Evolutionary conservation across 2,329 filamentous ascomycete species (phyloP).

Genomic region (Colletotrichum filicis): DNA sequence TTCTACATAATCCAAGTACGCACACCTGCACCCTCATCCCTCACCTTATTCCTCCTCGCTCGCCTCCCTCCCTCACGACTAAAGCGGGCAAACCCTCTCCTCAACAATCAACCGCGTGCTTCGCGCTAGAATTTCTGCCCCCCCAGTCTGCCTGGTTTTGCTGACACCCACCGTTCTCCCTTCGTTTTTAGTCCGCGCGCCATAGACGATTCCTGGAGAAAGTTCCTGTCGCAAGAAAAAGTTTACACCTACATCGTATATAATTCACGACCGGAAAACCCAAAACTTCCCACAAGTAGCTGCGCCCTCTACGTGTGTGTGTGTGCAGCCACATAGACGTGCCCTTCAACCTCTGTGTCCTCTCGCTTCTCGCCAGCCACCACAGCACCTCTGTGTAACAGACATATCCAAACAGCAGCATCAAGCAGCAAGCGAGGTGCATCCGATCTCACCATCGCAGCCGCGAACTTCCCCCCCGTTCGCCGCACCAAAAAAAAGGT

Average conservation of each 20-base stretch:
- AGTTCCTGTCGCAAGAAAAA: conserved; percentile 28
- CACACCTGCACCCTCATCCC: conserved; percentile 4
- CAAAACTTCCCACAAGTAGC: conserved; percentile 3
- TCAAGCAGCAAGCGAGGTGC: background rate
- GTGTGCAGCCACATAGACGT: background rate
- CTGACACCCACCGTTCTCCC: conserved; percentile 27
- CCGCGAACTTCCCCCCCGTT: background rate
- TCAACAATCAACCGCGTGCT: conserved; percentile 5
- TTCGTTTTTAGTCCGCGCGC: conserved; percentile 29
- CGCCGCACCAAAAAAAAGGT: background rate
- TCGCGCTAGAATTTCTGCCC: conserved; percentile 10
- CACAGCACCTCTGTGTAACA: background rate
- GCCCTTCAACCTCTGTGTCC: background rate
- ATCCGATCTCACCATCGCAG: background rate
- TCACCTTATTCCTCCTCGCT: conserved; percentile 15
- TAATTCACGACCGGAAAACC: conserved; percentile 26
- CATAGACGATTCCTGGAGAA: conserved; percentile 35
- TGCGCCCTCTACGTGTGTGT: background rate
- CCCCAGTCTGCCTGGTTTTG: conserved; percentile 24
- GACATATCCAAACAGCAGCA: background rate
- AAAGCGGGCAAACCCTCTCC: background rate
- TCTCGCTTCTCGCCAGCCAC: background rate
- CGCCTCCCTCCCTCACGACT: conserved; percentile 10
- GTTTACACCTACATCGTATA: conserved; percentile 32
- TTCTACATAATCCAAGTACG: conserved; percentile 4